Percentiles rank a stretch among this genome's conserved stretches.
phyloP scores from a whole-genome alignment of 2,329 filamentous ascomycete genomes.

The Botrytis galanthina region DNA sequence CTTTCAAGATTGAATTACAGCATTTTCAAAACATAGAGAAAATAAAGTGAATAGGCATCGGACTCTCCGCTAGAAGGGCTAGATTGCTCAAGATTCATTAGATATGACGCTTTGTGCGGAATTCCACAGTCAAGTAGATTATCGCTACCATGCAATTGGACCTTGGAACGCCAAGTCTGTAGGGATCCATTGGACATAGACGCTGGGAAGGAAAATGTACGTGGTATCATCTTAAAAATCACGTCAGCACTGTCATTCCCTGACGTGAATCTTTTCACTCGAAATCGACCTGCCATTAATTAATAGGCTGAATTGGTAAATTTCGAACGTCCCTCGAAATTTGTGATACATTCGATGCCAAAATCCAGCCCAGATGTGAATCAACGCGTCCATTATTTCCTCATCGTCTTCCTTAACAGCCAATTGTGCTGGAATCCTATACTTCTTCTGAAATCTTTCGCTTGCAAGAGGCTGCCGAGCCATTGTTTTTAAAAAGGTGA shows the following conservation, averaged over 20 bases:
- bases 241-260: neutral
- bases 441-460: neutral
- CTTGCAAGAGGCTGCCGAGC: neutral
- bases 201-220: neutral
- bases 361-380: neutral
- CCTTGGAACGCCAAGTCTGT: neutral
- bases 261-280: neutral
- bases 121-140: neutral
- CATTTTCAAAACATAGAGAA: no score
- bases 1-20: neutral
- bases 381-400: neutral
- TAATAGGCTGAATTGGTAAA: neutral
- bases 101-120: neutral
- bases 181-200: neutral
- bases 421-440: neutral
- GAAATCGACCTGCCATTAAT: neutral
- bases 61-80: no score
- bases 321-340: no score
- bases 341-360: neutral
- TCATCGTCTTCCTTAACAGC: neutral
- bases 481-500: neutral
- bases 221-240: neutral
- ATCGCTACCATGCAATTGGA: neutral
- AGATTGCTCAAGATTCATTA: no score
- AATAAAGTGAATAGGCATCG: neutral